Evolutionary conservation across 331 rosid genomes (phyloP), one percentile per base, ranked within the genome.

Genomic region (Acacia concinna): DNA sequence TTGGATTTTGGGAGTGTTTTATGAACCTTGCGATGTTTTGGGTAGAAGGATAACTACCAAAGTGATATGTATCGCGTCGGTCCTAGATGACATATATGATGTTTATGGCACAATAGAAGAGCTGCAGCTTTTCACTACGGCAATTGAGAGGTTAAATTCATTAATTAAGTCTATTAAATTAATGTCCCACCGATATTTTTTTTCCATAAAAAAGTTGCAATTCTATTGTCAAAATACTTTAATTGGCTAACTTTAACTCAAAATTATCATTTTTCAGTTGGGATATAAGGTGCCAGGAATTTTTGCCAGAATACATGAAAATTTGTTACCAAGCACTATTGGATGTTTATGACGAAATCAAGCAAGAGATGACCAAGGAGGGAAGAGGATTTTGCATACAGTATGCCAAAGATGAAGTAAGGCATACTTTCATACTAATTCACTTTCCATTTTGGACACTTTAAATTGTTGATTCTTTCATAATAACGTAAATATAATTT

Each of bases 21-120:
- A 62, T 14, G 82, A 85, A 27, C 84, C 86, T 0, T 15, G 75
- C 20, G 81, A 56, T 18, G 20, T 7, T 8, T 18, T 49, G 0
- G 85, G 38, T 0, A 81, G 83, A 70, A 78, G 51, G 38, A 14
- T 85, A 18, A 38, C 69, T 14, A 78, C 88, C 5, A 83, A 86
- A 65, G 77, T 83, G 6, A 76, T 74, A 17, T 62, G 57, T 15
- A 41, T 86, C 23, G 0, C 34, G 18, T 60, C 77, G 0, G 5
- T 37, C n/a, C 4, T 86, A n/a, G 87, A 83, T 69, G 89, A 86
- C 5, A 80, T 70, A 18, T 81, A 80, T 11, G 85, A 86, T 34
- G 81, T 62, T 21, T 77, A 79, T 41, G 89, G 82, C 1, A 80
- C 86, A 27, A 8, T 67, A 25, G 87, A 83, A 52, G 87, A 86